Evolutionary conservation across 306 rosid genomes (phyloP).

Genomic region (Pyrus bretschneideri): DNA sequence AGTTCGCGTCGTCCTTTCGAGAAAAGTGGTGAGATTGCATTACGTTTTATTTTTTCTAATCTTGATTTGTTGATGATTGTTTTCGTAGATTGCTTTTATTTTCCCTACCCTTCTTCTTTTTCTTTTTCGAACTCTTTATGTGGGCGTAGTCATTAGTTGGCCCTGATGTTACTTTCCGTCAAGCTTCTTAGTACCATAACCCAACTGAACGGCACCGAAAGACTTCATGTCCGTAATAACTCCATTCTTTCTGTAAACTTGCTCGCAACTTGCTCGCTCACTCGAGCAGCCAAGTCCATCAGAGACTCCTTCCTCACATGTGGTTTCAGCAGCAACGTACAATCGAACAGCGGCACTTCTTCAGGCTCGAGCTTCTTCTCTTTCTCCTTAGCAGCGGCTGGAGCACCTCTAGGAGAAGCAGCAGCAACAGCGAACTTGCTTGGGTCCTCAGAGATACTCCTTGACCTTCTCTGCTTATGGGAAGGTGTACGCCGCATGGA

Average conservation of each 20-base stretch:
- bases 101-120: too few species aligned
- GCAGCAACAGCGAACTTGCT: too few species aligned
- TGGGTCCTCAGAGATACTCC: constrained; percentile 29
- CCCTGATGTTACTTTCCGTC: constrained; percentile 81
- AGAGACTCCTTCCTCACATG: constrained; percentile 43
- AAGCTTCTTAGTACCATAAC: constrained; percentile 78
- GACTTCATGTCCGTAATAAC: constrained; percentile 54
- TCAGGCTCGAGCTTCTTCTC: neutral
- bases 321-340: constrained; percentile 75
- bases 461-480: constrained; percentile 70
- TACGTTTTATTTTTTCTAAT: too few species aligned
- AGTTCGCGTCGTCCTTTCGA: too few species aligned
- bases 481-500: constrained; percentile 58
- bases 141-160: too few species aligned
- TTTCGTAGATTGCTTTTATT: too few species aligned
- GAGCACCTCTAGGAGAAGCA: too few species aligned
- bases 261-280: constrained; percentile 78
- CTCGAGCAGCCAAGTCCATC: constrained; percentile 52
- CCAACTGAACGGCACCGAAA: constrained; percentile 62
- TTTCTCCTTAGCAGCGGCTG: neutral
- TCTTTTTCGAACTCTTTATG: too few species aligned
- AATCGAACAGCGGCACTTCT: constrained; percentile 69
- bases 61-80: too few species aligned
- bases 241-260: constrained; percentile 64
- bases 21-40: too few species aligned